Base-by-base conservation (phyloP, 2,329 filamentous ascomycete species). In the Amauroascus niger region DNA sequence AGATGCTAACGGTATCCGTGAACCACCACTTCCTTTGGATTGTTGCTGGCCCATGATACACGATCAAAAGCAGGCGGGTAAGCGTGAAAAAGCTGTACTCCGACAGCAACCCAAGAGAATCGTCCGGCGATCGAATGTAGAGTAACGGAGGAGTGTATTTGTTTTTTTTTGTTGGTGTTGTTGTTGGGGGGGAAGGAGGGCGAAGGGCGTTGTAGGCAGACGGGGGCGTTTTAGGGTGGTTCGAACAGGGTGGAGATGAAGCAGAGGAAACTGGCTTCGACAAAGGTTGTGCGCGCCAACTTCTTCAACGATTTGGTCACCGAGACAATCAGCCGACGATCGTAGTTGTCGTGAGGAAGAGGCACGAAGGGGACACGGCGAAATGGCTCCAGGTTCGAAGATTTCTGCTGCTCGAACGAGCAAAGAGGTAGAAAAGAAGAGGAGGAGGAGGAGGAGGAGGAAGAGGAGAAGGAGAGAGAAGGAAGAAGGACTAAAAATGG, bases 1-100 rank as follows among this genome's bases (percentile, higher is more conserved):
- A 32, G 48, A 50, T 18, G 5, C 22, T 16, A 24, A 6, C 14
- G 65, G 59, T 13, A 74, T 66, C 20, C 49, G 11, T 44, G 49
- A 52, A 20, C 41, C 40, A 33, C 67, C 69, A 45, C 72, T 69
- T 49, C 65, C 65, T 64, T 76, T 76, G 61, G 74, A 76, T 67
- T 75, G 74, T 65, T 74, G 71, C 66, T 76, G 73, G 65, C 74
- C 74, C 74, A 76, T 76, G 56, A 60, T 68, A 63, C 64, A 49
- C 43, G 37, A 30, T 37, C 33, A 22, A 33, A 32, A 24, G 26
- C 32, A 26, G 44, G 39, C 3, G 18, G 33, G 26, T 0, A 18
- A 18, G 35, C n/a, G n/a, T n/a, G n/a, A n/a, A n/a, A n/a, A n/a
- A n/a, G n/a, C n/a, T n/a, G 35, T n/a, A 49, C 6, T 37, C 22